These are phyloP conservation scores for Moesziomyces sp. DNA, from an alignment of 1,284 basidiomycete species.

Conservation along the genomic window DNA sequence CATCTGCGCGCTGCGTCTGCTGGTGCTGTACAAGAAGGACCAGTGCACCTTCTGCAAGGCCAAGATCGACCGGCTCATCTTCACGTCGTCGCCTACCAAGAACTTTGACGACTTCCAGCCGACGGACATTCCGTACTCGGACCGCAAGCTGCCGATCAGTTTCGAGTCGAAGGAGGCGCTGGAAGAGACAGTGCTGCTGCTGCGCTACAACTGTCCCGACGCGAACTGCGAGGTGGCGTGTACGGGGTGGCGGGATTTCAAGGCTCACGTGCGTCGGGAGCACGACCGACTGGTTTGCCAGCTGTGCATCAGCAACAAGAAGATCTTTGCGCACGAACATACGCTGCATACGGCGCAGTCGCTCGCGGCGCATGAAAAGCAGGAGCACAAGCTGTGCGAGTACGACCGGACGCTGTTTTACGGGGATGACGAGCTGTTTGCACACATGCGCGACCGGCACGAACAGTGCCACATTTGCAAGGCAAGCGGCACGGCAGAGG, in stretches of 20 bases:
- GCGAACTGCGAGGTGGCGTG: slow-evolving; percentile 80
- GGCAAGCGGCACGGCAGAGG: slow-evolving; percentile 52
- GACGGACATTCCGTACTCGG: slow-evolving; percentile 54
- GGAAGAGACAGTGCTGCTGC: slow-evolving; percentile 89
- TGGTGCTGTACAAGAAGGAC: slow-evolving; percentile 84
- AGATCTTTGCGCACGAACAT: slow-evolving; percentile 96
- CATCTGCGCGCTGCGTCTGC: slow-evolving; percentile 88
- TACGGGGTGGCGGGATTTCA: slow-evolving; percentile 88
- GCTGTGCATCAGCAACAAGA: slow-evolving; percentile 88
- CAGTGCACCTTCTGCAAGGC: slow-evolving; percentile 99
- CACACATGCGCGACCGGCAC: slow-evolving; percentile 91
- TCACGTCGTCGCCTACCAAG: slow-evolving; percentile 75
- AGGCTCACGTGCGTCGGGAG: slow-evolving; percentile 78
- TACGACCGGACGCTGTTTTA: slow-evolving; percentile 94
- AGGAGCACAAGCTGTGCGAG: slow-evolving; percentile 83
- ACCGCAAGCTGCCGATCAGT: slow-evolving; percentile 75
- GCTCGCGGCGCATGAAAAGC: slow-evolving; percentile 79
- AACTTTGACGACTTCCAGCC: slow-evolving; percentile 53
- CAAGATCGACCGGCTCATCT: slow-evolving; percentile 81
- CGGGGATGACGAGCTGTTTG: slow-evolving; percentile 88
- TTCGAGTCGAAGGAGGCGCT: slow-evolving; percentile 95
- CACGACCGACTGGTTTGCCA: slow-evolving; percentile 82
- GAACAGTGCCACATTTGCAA: slow-evolving; percentile 95
- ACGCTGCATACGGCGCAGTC: slow-evolving; percentile 79
- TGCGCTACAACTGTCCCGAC: slow-evolving; percentile 74